Conservation (phyloP, 805 yeast species). For the Saitoella complicata region DNA sequence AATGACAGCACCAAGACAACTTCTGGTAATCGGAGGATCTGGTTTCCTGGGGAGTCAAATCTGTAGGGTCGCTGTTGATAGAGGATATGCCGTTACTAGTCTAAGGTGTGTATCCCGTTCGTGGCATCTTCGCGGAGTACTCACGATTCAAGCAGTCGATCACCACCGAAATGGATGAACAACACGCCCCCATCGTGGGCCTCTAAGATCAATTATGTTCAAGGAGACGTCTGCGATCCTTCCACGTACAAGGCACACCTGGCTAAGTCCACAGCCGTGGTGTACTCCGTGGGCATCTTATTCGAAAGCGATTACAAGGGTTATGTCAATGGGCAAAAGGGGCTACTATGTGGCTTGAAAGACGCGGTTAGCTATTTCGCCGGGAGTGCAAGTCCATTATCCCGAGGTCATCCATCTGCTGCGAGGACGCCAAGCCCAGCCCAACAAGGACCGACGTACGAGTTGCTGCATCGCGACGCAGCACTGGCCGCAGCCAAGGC, state of each 20-base stretch:
- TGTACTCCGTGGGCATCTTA: constrained; percentile 1
- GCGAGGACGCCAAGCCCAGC: neutral
- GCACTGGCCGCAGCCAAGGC: neutral
- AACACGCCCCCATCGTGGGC: neutral
- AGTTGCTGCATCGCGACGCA: neutral
- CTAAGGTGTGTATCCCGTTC: neutral
- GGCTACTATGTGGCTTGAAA: neutral
- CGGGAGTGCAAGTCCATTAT: neutral
- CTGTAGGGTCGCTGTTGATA: neutral
- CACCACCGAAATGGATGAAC: neutral
- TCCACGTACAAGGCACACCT: neutral
- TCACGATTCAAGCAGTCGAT: neutral
- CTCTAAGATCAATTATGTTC: neutral
- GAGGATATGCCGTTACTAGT: neutral
- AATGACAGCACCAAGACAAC: neutral
- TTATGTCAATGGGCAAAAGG: neutral
- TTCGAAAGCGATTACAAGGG: constrained; percentile 3
- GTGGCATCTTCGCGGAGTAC: neutral
- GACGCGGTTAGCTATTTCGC: neutral
- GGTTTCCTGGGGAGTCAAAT: constrained; percentile 1
- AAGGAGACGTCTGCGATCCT: neutral
- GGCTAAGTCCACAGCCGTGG: neutral
- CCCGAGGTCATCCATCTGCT: neutral
- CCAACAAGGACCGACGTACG: neutral
- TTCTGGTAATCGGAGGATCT: constrained; percentile 1